Base-by-base conservation (phyloP, 2,329 filamentous ascomycete genomes). In the Colletotrichum sp. region DNA sequence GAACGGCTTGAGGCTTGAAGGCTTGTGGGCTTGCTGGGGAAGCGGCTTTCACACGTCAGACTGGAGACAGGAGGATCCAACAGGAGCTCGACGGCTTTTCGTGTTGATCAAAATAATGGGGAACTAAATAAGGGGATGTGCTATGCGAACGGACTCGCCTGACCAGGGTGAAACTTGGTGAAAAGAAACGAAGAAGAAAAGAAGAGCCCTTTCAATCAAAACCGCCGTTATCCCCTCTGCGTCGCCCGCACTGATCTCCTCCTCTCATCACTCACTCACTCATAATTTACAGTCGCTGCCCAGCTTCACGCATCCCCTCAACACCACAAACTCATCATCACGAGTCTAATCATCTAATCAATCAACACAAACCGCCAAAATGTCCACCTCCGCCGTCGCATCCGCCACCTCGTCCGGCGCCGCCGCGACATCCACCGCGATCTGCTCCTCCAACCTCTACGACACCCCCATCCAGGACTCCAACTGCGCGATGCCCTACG, bases 401-500 rank as follows among this genome's bases (percentile, higher is more conserved):
- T n/a, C 73, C 24, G 34, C 62, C 24, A 36, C 30, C 34, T 49
- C 30, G 13, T 34, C 72, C 57, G 59, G 64, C 70, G 30, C 73
- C 73, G 36, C 62, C 3, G 44, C 68, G 24, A 49, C 26, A 16
- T 21, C 70, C 7, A 63, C 68, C 26, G 12, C 79, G 6, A 32
- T 60, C 59, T 76, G 74, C 64, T 34, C 57, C 64, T 44, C 63
- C 72, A 82, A 78, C 70, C 79, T 86, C 76, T 90, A 84, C 81
- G 78, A 87, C 73, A 85, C 87, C 52, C 89, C 89, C 18, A 82
- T 83, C 49, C 79, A 81, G 26, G 88, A 90, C 75, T 81, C 84
- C 18, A 85, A 85, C 55, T 90, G 89, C 80, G 89, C 84, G 5
- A 82, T 88, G 66, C 80, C 84, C 30, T 82, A 82, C 74, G 81